Base-by-base conservation (phyloP, 257 asterid genomes). In the Striga asiatica region DNA sequence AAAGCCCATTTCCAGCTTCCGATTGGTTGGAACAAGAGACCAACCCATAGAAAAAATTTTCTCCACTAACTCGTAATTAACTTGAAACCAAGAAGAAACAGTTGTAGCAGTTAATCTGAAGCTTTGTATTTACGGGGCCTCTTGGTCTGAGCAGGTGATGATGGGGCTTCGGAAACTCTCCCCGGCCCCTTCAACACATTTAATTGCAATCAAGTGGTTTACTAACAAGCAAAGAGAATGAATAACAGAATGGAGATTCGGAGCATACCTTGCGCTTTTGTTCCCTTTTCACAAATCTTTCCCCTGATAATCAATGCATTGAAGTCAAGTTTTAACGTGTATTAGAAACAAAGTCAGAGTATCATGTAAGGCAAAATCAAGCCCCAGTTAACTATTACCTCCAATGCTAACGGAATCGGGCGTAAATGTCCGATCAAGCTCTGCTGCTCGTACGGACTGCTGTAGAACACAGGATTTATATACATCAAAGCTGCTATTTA, bases 141-240 rank as follows among this genome's bases (percentile, higher is more conserved):
- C 78, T 89, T 89, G 0, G 88, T 76, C 74, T 74, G 89, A 42
- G 93, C 89, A 31, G 97, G 94, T 34, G 97, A 85, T 8, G 95
- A 78, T 50, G 97, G 95, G 60, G 82, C 84, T 58, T 84, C 96
- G 11, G 85, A 52, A 61, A 71, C 64, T 76, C 94, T 74, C 59
- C 87, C 95, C 11, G 85, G 79, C 3, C 91, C 89, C 95, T 85
- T 53, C 57, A 75, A 39, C 49, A 63, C 16, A 17, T 12, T 43
- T 46, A 24, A 21, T 39, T 47, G 53, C 62, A 66, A 23, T 50
- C 28, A 57, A 34, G 13, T 4, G 27, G 49, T 7, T 21, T 16
- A 16, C 22, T 31, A 10, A 74, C 35, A 38, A 13, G 42, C 35
- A 18, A 50, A 41, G 9, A 47, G 0, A 19, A 12, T 12, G 56